These are phyloP conservation scores for Verticillium nonalfalfae DNA, from an alignment of 2,329 filamentous ascomycete species.

Conservation along the genomic window DNA sequence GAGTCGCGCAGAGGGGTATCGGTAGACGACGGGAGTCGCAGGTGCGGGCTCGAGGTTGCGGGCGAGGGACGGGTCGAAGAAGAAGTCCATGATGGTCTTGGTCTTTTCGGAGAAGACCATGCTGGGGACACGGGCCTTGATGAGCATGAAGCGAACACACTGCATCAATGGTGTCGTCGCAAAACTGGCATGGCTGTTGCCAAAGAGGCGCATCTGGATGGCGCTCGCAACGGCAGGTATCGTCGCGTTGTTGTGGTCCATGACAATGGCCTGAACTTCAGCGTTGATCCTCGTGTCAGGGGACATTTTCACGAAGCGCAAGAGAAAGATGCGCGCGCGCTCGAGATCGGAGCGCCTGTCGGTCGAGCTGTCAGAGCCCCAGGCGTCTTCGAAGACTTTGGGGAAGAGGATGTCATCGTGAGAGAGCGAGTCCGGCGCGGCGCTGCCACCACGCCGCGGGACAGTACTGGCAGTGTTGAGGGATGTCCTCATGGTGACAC, in stretches of 20 bases:
- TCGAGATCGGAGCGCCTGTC: slow-evolving; percentile 18
- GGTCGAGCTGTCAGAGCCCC: slow-evolving; percentile 13
- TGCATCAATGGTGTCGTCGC: slow-evolving; percentile 22
- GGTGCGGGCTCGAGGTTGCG: slow-evolving; percentile 17
- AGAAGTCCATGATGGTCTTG: slow-evolving; percentile 23
- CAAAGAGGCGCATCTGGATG: slow-evolving; percentile 19
- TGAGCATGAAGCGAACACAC: slow-evolving; percentile 24
- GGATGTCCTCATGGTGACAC: not conserved
- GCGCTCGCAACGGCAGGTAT: slow-evolving; percentile 19
- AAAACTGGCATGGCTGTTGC: slow-evolving; percentile 21
- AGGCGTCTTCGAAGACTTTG: slow-evolving; percentile 23
- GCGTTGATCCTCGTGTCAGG: slow-evolving; percentile 15
- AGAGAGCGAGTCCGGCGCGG: not conserved
- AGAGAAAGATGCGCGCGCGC: slow-evolving; percentile 21
- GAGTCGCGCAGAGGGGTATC: slow-evolving; percentile 19
- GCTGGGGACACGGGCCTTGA: slow-evolving; percentile 18
- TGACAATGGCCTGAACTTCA: slow-evolving; percentile 19
- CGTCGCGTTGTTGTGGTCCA: slow-evolving; percentile 15
- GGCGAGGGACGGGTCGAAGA: slow-evolving; percentile 25
- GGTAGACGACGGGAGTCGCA: slow-evolving; percentile 16
- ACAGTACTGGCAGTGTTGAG: not conserved
- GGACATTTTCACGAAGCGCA: slow-evolving; percentile 21
- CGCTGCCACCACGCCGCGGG: not conserved
- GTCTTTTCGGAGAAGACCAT: slow-evolving; percentile 15
- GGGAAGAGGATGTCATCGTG: slow-evolving; percentile 20